These are phyloP conservation scores for Periconia digitata DNA, from an alignment of 2,329 filamentous ascomycete genomes.

Conservation along the genomic window DNA sequence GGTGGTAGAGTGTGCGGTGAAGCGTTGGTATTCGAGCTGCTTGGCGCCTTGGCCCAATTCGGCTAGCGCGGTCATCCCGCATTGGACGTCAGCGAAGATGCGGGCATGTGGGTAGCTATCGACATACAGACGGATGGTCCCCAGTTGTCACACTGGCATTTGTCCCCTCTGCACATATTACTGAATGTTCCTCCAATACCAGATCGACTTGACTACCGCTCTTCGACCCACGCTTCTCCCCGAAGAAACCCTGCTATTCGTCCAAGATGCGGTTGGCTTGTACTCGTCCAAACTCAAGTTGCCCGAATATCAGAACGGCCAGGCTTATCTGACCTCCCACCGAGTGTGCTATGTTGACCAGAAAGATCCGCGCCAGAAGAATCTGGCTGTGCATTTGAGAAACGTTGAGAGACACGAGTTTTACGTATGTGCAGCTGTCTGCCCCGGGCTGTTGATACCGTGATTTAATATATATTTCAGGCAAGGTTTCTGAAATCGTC, in stretches of 20 bases:
- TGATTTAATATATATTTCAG: conserved; percentile 47
- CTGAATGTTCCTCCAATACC: conserved; percentile 94
- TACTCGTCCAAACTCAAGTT: conserved; percentile 99
- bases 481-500: conserved; percentile 95
- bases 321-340: conserved; percentile 95
- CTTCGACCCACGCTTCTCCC: conserved; percentile 88
- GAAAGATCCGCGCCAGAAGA: conserved; percentile 79
- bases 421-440: conserved; percentile 61
- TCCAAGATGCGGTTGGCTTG: conserved; percentile 94
- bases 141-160: neutral
- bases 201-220: conserved; percentile 93
- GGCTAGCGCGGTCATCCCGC: too few relatives aligned
- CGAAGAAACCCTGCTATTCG: conserved; percentile 93
- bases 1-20: conserved; percentile 14
- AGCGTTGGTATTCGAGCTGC: conserved; percentile 6
- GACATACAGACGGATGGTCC: conserved; percentile 6
- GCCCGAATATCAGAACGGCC: conserved; percentile 88
- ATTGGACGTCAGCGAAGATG: conserved; percentile 1
- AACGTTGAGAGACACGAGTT: conserved; percentile 89
- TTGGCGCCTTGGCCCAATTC: too few relatives aligned
- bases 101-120: conserved; percentile 25
- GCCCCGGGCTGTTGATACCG: neutral
- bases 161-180: conserved; percentile 16
- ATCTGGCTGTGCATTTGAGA: conserved; percentile 82
- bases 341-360: conserved; percentile 94